Percentiles rank a stretch among this genome's conserved stretches.
Conservation (phyloP, 352 stramenopile species). For the Blastocystis sp. region DNA sequence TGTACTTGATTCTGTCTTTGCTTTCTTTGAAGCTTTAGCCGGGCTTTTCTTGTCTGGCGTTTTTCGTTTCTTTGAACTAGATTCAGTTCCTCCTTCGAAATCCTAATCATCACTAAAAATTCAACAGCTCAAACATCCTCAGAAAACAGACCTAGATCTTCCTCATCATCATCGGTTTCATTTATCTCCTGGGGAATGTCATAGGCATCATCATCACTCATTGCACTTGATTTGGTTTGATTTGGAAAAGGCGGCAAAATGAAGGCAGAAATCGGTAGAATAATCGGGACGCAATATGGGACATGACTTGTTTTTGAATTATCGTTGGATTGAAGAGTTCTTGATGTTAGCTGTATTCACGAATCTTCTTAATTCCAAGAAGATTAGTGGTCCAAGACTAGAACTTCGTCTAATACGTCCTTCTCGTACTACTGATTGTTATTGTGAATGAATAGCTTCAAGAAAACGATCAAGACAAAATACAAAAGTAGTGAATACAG, state of each 20-base stretch:
- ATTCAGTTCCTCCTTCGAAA: not conserved
- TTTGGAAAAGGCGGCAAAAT: constrained; percentile 35
- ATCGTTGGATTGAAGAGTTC: not conserved
- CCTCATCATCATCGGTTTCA: not conserved
- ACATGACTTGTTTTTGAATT: too few relatives aligned
- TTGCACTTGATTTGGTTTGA: not conserved
- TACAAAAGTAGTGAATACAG: not conserved
- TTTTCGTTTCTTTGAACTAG: not conserved
- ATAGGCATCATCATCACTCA: not conserved
- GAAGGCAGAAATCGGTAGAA: not conserved
- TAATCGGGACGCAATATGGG: too few relatives aligned
- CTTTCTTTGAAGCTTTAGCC: constrained; percentile 44
- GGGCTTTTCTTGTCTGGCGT: not conserved
- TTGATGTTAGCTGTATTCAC: constrained; percentile 30
- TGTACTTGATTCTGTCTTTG: not conserved
- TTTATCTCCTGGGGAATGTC: not conserved
- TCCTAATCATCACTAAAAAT: not conserved
- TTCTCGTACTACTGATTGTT: not conserved
- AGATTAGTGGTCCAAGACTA: constrained; percentile 15
- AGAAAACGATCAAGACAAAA: not conserved
- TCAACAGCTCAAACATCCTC: not conserved
- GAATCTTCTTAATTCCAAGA: not conserved
- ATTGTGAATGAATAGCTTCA: not conserved
- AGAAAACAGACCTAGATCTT: not conserved
- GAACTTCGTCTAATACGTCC: not conserved